Conservation (phyloP, 495 filamentous ascomycete species). For the Aspergillus egyptiacus region DNA sequence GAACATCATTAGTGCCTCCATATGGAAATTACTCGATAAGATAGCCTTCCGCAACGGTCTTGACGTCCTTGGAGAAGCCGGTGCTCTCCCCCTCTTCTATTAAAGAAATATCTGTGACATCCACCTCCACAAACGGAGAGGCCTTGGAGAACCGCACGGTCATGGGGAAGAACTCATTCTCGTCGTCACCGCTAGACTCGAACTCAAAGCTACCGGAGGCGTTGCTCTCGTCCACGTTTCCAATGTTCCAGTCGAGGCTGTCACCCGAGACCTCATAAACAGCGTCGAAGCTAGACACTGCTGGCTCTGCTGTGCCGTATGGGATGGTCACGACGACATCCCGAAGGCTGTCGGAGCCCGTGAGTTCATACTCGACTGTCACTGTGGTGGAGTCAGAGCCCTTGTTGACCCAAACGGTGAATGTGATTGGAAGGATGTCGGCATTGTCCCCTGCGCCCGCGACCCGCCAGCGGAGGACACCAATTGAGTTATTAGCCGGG, state of each 20-base stretch:
- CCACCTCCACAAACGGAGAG: conserved; percentile 80
- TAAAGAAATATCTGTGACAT: conserved; percentile 69
- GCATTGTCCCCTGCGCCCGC: conserved; percentile 65
- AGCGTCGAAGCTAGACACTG: conserved; percentile 88
- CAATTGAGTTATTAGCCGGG: conserved; percentile 83
- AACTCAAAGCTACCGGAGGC: conserved; percentile 85
- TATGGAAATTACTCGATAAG: conserved; percentile 58
- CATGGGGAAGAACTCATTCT: conserved; percentile 97
- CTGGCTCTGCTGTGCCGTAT: conserved; percentile 72
- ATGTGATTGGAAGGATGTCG: conserved; percentile 74
- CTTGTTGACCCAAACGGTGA: conserved; percentile 94
- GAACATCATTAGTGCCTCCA: conserved; percentile 41
- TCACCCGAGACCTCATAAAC: conserved; percentile 92
- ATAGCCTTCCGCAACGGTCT: conserved; percentile 75
- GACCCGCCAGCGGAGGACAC: conserved; percentile 82
- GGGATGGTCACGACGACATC: conserved; percentile 86
- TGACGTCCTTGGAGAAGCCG: conserved; percentile 83
- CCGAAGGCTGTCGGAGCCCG: conserved; percentile 64
- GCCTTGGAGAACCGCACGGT: conserved; percentile 81
- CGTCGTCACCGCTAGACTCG: conserved; percentile 73
- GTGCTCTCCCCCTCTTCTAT: conserved; percentile 73
- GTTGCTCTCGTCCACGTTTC: conserved; percentile 73
- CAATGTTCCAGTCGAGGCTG: conserved; percentile 87
- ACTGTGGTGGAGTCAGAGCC: conserved; percentile 72
- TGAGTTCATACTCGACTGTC: conserved; percentile 91